Evolutionary conservation across 768 basidiomycete species (phyloP).

Genomic region (Boletus rubescentipes): DNA sequence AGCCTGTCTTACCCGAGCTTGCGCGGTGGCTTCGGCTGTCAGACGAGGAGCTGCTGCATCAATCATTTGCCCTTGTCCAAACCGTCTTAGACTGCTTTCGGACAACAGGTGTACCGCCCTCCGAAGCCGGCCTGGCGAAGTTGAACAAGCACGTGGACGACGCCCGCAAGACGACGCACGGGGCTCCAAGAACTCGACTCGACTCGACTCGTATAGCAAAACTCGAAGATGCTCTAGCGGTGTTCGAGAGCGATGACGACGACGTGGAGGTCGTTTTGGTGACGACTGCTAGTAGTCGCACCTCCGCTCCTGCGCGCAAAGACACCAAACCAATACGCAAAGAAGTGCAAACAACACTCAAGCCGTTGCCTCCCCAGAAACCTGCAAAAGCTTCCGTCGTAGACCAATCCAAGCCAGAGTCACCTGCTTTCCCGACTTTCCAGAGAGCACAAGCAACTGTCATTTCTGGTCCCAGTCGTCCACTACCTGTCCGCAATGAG

Average conservation of each 20-base stretch:
- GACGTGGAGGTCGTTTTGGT: constrained; percentile 56
- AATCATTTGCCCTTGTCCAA: constrained; percentile 81
- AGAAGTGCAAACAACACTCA: constrained; percentile 22
- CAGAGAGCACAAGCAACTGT: constrained; percentile 32
- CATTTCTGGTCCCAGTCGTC: constrained; percentile 36
- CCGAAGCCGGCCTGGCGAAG: constrained; percentile 56
- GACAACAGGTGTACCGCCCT: constrained; percentile 56
- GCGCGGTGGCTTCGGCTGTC: constrained; percentile 89
- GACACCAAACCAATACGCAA: constrained; percentile 18
- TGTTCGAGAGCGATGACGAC: constrained; percentile 64
- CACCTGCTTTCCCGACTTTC: constrained; percentile 44
- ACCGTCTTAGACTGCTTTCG: constrained; percentile 76
- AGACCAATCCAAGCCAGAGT: constrained; percentile 35
- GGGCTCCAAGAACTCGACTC: constrained; percentile 50
- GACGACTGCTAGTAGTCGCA: constrained; percentile 19
- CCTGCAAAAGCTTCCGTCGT: constrained; percentile 18
- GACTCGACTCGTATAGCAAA: constrained; percentile 55
- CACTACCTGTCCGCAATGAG: constrained; percentile 14
- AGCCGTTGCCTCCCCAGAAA: constrained; percentile 13
- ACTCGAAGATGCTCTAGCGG: constrained; percentile 63
- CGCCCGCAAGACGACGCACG: constrained; percentile 50
- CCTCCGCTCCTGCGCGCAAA: constrained; percentile 9
- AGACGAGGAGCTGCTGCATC: constrained; percentile 87
- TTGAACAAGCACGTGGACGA: constrained; percentile 64
- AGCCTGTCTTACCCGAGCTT: constrained; percentile 76